Percentiles rank a stretch among this genome's conserved stretches.
These are phyloP conservation scores for Candida schatavii DNA, from an alignment of 805 yeast species.

Conservation along the genomic window DNA sequence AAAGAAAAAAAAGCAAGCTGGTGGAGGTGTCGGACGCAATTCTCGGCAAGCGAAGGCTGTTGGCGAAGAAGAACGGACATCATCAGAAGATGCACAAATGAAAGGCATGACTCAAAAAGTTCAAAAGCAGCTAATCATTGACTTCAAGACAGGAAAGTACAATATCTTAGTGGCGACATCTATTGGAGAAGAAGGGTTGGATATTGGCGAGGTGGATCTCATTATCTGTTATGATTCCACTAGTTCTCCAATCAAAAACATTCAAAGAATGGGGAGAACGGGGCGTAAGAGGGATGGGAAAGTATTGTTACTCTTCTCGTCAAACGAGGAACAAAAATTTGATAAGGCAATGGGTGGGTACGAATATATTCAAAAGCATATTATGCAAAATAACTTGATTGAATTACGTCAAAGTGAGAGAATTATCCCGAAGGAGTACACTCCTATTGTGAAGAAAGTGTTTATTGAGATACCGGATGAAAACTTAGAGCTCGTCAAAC, in stretches of 20 bases:
- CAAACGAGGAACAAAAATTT: constrained; percentile 75
- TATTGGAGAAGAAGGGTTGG: constrained; percentile 97
- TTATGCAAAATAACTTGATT: constrained; percentile 46
- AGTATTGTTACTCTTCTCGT: constrained; percentile 70
- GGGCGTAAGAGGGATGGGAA: constrained; percentile 93
- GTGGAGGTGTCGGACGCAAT: no score
- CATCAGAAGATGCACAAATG: constrained; percentile 73
- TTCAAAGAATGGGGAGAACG: constrained; percentile 97
- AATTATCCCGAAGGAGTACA: constrained; percentile 57
- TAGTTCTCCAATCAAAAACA: constrained; percentile 85
- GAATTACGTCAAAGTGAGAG: constrained; percentile 53
- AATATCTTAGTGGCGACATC: constrained; percentile 93
- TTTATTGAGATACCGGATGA: constrained; percentile 69
- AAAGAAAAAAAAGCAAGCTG: constrained; percentile 18
- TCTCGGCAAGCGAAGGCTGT: constrained; percentile 25
- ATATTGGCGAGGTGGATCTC: constrained; percentile 95
- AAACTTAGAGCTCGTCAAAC: constrained; percentile 53
- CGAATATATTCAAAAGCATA: constrained; percentile 68
- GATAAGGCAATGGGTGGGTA: constrained; percentile 85
- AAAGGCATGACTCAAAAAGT: constrained; percentile 89
- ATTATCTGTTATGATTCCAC: constrained; percentile 93
- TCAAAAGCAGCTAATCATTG: constrained; percentile 74
- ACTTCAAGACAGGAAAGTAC: constrained; percentile 68
- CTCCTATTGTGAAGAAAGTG: constrained; percentile 57
- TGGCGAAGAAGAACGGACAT: constrained; percentile 35